Evolutionary conservation across 768 basidiomycete genomes (phyloP).

Genomic region (Lactifluus piperatus): DNA sequence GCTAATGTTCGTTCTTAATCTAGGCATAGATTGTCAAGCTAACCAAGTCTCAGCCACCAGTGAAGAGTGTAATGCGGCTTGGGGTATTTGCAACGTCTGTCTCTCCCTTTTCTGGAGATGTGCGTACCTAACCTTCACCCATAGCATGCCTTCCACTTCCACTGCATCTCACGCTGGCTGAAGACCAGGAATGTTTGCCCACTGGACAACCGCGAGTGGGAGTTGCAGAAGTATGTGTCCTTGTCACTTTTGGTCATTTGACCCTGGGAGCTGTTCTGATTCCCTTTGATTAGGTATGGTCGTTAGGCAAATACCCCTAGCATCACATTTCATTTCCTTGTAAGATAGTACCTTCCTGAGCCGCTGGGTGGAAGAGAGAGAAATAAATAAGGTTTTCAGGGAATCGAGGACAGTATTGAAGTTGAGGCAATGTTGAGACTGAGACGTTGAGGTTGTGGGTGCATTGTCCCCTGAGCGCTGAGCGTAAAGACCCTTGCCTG

Average conservation of each 20-base stretch:
- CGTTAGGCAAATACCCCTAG: slow-evolving; percentile 25
- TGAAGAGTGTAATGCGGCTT: slow-evolving; percentile 96
- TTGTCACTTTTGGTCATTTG: not conserved
- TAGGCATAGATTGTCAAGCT: slow-evolving; percentile 99
- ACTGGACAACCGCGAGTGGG: slow-evolving; percentile 94
- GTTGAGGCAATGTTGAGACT: no score
- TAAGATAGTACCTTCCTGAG: slow-evolving; percentile 4
- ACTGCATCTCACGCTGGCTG: slow-evolving; percentile 98
- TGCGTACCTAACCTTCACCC: not conserved
- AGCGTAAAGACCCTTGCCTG: no score
- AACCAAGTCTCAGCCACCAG: slow-evolving; percentile 96
- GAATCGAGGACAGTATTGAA: not conserved
- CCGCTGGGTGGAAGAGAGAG: not conserved
- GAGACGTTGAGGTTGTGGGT: no score
- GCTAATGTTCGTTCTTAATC: not conserved
- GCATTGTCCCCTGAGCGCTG: not conserved
- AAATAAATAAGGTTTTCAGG: not conserved
- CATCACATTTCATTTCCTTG: slow-evolving; percentile 4
- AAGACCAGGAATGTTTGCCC: slow-evolving; percentile 97
- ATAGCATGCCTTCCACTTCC: slow-evolving; percentile 99
- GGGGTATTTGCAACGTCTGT: slow-evolving; percentile 96
- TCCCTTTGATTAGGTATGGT: slow-evolving; percentile 30
- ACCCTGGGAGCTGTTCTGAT: not conserved
- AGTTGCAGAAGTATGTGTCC: slow-evolving; percentile 81
- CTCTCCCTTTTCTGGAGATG: not conserved